phyloP scores from a whole-genome alignment of 1,139 yeast genomes.

The Citeromyces hawaiiensis region DNA sequence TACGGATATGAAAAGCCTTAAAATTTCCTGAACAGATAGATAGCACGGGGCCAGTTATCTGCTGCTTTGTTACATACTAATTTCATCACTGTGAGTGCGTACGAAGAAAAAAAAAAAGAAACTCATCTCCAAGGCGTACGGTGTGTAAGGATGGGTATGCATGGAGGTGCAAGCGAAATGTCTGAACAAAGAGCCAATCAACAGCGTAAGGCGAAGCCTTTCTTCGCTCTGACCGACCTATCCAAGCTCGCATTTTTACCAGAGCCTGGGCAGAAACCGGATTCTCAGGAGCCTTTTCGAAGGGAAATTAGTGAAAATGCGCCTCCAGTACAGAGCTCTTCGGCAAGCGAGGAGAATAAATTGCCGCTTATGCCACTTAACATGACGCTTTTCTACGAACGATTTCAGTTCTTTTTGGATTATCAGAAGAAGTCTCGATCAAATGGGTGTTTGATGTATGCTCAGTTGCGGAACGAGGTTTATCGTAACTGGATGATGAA shows the following conservation, averaged over 20 bases:
- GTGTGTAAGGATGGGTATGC: no score
- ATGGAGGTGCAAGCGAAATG: no score
- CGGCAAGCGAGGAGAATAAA: neutral
- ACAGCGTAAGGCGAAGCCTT: neutral
- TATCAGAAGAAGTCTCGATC: constrained; percentile 16
- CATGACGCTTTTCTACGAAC: constrained; percentile 10
- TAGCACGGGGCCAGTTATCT: no score
- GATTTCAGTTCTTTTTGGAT: constrained; percentile 14
- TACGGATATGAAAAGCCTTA: no score
- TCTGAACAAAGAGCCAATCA: neutral
- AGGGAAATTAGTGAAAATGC: neutral
- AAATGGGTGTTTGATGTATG: constrained; percentile 15
- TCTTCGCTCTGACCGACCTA: neutral
- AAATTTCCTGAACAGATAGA: no score
- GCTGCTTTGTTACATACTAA: no score
- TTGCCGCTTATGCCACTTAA: neutral
- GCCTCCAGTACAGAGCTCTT: neutral
- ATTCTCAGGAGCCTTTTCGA: neutral
- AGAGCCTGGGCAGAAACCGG: neutral
- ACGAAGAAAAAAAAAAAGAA: no score
- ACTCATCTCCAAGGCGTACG: no score
- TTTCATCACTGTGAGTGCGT: no score
- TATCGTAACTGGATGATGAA: constrained; percentile 12
- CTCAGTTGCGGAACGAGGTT: constrained; percentile 14
- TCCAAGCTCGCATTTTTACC: neutral